Base-by-base conservation (phyloP, 305 asterid genomes). In the Rubia peregrina region DNA sequence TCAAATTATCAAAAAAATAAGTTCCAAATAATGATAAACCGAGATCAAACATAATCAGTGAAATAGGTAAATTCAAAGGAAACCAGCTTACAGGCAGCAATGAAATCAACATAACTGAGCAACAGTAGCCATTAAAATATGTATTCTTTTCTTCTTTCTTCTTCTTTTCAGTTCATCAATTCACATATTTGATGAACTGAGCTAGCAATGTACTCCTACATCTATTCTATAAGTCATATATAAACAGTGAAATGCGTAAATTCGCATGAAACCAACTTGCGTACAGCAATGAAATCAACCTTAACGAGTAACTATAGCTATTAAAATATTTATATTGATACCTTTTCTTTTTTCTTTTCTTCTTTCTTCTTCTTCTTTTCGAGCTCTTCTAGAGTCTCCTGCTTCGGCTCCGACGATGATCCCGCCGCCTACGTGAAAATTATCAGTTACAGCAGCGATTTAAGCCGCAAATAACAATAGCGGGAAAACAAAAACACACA, bases 311-410 rank as follows among this genome's bases (percentile, higher is more conserved):
- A 59, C 66, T 5, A 9, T 41, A 41, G 9, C 6, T 2, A 5
- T 64, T 1, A 41, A 8, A 33, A 30, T 30, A 30, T 30, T 40
- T 30, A 46, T 43, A 71, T 26, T 74, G 46, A 55, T 65, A 92
- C 98, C 96, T 90, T 92, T 67, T 90, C 98, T 70, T 92, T 96
- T 72, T 90, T 92, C 96, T 90, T 92, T 69, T 92, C 98, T 68
- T 92, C 97, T 72, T 87, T 92, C 84, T 87, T 92, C 95, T 85
- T 87, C 85, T 92, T 89, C 89, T 83, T 88, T 26, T 90, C 98
- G 26, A 88, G 84, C 68, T 89, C 98, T 73, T 87, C 96, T 4
- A 87, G 90, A 57, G 95, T 87, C 71, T 87, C 75, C 42, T 71
- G 68, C 4, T 77, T 71, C 17, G 55, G 55, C 68, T 63, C 74